These are phyloP conservation scores for Earliella scabrosa DNA, from an alignment of 1,284 basidiomycete species.

Conservation along the genomic window DNA sequence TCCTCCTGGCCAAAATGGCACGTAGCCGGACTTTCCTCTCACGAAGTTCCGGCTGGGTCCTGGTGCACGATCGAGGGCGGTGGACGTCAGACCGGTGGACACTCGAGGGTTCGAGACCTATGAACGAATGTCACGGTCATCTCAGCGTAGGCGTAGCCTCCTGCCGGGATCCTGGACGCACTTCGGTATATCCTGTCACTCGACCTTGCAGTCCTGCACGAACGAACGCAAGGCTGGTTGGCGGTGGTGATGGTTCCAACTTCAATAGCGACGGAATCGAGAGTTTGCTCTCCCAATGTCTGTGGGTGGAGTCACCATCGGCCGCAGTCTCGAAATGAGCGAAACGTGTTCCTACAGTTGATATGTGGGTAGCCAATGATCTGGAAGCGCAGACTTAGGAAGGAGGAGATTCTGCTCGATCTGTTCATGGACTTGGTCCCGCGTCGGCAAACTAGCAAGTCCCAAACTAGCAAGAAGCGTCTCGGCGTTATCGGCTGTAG, in stretches of 20 bases:
- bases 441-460: slow-evolving; percentile 58
- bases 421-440: slow-evolving; percentile 60
- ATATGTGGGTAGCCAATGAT: slow-evolving; percentile 74
- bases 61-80: slow-evolving; percentile 84
- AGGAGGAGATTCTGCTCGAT: slow-evolving; percentile 74
- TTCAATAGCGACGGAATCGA: slow-evolving; percentile 66
- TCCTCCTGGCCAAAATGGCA: slow-evolving; percentile 93
- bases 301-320: slow-evolving; percentile 33
- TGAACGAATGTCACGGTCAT: neutral
- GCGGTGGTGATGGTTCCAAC: slow-evolving; percentile 71
- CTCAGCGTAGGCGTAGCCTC: too few species aligned
- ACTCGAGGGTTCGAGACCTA: slow-evolving; percentile 57
- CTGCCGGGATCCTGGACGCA: slow-evolving; percentile 33
- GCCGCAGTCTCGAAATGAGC: neutral
- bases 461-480: slow-evolving; percentile 55
- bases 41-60: slow-evolving; percentile 84
- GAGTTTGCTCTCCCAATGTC: slow-evolving; percentile 71
- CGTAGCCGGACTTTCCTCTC: slow-evolving; percentile 88
- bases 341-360: slow-evolving; percentile 60
- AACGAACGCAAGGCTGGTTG: slow-evolving; percentile 79
- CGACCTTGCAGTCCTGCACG: slow-evolving; percentile 80
- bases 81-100: slow-evolving; percentile 73
- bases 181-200: slow-evolving; percentile 83
- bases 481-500: slow-evolving; percentile 44
- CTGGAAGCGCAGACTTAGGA: slow-evolving; percentile 63